phyloP scores from a whole-genome alignment of 805 yeast species.

The Zygosaccharomyces kombuchaensis region DNA sequence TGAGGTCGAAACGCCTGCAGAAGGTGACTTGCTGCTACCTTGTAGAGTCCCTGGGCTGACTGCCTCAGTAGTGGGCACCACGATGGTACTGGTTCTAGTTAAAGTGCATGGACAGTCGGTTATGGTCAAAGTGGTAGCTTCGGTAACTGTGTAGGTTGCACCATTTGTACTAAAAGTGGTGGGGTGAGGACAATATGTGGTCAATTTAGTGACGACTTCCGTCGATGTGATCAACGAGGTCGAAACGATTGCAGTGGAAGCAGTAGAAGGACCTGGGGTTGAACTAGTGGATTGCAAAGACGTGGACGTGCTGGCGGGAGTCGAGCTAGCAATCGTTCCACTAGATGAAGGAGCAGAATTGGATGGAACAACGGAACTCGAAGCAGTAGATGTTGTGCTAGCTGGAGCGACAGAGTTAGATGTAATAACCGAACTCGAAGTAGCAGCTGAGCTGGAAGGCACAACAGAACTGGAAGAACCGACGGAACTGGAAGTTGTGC shows the following conservation, averaged over 20 bases:
- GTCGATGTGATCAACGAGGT: conserved; percentile 10
- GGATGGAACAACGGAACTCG: no score
- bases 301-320: no score
- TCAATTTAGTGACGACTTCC: conserved; percentile 32
- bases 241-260: background rate
- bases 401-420: no score
- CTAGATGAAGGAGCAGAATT: no score
- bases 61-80: background rate
- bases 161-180: conserved; percentile 62
- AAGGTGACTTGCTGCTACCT: conserved; percentile 19
- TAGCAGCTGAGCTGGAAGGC: no score
- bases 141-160: conserved; percentile 69
- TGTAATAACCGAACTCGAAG: no score
- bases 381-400: no score
- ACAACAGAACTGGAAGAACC: no score
- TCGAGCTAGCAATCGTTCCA: no score
- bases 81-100: conserved; percentile 11
- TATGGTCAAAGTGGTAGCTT: conserved; percentile 76
- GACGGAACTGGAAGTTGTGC: no score
- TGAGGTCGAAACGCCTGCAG: background rate
- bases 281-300: no score
- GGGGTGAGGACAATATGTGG: conserved; percentile 78
- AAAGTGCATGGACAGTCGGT: conserved; percentile 83
- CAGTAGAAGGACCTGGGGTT: no score
- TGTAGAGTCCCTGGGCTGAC: conserved; percentile 37